Base-by-base conservation (phyloP, 148 eudicot species). In the Selenicereus undatus region DNA sequence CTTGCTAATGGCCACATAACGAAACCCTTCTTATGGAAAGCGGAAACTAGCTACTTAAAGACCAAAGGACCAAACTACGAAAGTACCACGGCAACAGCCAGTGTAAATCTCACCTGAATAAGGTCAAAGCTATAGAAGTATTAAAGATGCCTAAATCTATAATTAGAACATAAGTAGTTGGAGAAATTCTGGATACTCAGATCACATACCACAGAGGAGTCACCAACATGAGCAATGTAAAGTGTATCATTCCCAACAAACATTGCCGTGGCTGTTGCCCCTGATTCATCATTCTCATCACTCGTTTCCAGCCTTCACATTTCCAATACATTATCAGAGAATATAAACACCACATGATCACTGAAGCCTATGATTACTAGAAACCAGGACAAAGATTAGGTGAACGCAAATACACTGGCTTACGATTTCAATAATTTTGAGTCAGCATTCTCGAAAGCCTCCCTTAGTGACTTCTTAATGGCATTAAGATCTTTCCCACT, bases 141-240 rank as follows among this genome's bases (percentile, higher is more conserved):
- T n/a, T 65, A 24, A n/a, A 8, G 29, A 36, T 36, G 11, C 17
- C 6, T 71, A 73, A 20, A 69, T 29, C 24, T 21, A 8, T 51
- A 50, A 30, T 1, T 4, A 3, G 29, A 27, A 56, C 5, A 16
- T 56, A n/a, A 62, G 3, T 3, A 73, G 16, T 36, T 36, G 32
- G 13, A 48, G 54, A 73, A 73, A 35, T 52, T 78, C 32, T 14
- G 51, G 66, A 62, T 39, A 8, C 22, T 54, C 6, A 76, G 77
- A 74, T 39, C 5, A 45, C 84, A 73, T 94, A 96, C 99, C 93
- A 90, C 84, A 73, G 87, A 88, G 29, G 99, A 96, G 86, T 96
- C 99, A 65, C 99, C 99, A 89, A 94, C 87, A 81, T 96, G 99
- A 36, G 99, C 91, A 81, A 93, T 83, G 82, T 91, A 81, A 30